Conservation (phyloP, 805 yeast genomes). For the Priceomyces haplophilus region DNA sequence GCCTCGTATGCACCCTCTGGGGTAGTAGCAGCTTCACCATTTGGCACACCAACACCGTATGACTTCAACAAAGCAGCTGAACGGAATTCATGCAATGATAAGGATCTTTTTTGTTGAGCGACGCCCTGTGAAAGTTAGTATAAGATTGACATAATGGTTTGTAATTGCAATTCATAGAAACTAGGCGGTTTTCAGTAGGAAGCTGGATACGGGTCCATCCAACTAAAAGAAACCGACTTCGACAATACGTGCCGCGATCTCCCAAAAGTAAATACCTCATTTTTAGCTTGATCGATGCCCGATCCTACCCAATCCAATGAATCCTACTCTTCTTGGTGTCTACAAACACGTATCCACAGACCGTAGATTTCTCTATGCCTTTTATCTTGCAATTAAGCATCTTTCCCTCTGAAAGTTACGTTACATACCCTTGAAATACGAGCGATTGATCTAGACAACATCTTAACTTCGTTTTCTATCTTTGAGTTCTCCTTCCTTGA, state of each 20-base stretch:
- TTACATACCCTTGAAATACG: slow-evolving; percentile 45
- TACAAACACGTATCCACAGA: too few species aligned
- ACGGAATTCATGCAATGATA: slow-evolving; percentile 94
- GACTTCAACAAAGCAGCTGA: slow-evolving; percentile 80
- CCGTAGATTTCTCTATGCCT: too few species aligned
- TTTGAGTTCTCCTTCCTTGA: background rate
- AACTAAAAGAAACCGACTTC: too few species aligned
- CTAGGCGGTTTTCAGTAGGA: background rate
- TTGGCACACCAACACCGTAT: slow-evolving; percentile 89
- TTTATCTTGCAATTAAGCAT: too few species aligned
- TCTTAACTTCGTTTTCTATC: slow-evolving; percentile 11
- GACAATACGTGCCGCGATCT: too few species aligned
- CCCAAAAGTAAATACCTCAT: too few species aligned
- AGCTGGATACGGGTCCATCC: background rate
- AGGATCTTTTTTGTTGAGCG: slow-evolving; percentile 53
- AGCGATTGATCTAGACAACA: slow-evolving; percentile 43
- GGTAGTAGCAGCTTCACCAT: slow-evolving; percentile 86
- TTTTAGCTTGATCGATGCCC: too few species aligned
- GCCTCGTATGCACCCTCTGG: slow-evolving; percentile 82
- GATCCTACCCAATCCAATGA: too few species aligned
- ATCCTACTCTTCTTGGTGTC: too few species aligned
- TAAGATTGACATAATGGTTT: too few species aligned
- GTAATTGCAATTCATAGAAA: background rate
- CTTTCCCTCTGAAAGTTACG: background rate
- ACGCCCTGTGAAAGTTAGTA: slow-evolving; percentile 16